Evolutionary conservation across 75 land plant genomes (phyloP).

Genomic region (Azolla pinnata): DNA sequence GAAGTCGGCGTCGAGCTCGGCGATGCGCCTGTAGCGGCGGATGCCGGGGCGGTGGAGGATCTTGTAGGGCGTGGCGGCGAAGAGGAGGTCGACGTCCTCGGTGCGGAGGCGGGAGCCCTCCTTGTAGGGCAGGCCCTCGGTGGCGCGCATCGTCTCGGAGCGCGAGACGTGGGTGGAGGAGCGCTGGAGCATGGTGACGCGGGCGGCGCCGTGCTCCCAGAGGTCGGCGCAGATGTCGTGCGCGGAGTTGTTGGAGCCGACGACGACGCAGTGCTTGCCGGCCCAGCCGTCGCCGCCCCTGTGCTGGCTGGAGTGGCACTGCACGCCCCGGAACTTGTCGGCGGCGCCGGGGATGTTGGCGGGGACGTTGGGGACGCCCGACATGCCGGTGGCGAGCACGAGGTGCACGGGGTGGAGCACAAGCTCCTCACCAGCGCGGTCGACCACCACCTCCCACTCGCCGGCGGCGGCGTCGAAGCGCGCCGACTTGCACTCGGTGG

Average conservation of each 20-base stretch:
- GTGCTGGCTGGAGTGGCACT: constrained; percentile 5
- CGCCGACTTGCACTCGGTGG: constrained; percentile 7
- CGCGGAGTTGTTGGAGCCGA: constrained; percentile 10
- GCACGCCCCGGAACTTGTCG: constrained; percentile 1
- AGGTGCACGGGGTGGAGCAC: constrained; percentile 4
- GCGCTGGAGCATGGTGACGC: constrained; percentile 10
- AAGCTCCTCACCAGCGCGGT: background rate
- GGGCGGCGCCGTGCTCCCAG: constrained; percentile 8
- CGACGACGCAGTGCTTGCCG: constrained; percentile 6
- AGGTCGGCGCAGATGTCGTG: constrained; percentile 9
- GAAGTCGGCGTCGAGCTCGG: background rate
- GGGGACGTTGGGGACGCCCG: constrained; percentile 6
- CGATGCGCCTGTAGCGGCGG: background rate
- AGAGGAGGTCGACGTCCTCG: background rate
- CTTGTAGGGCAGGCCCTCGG: background rate
- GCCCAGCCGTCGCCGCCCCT: background rate
- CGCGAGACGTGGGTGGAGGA: constrained; percentile 3
- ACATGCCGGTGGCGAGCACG: constrained; percentile 10
- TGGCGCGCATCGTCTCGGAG: background rate
- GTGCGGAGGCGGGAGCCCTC: background rate
- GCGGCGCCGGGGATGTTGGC: background rate
- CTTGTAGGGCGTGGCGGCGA: constrained; percentile 8
- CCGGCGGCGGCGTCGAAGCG: background rate
- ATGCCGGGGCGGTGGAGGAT: background rate
- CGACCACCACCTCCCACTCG: constrained; percentile 1